Conservation (phyloP, 805 yeast species). For the Wickerhamomyces canadensis region DNA sequence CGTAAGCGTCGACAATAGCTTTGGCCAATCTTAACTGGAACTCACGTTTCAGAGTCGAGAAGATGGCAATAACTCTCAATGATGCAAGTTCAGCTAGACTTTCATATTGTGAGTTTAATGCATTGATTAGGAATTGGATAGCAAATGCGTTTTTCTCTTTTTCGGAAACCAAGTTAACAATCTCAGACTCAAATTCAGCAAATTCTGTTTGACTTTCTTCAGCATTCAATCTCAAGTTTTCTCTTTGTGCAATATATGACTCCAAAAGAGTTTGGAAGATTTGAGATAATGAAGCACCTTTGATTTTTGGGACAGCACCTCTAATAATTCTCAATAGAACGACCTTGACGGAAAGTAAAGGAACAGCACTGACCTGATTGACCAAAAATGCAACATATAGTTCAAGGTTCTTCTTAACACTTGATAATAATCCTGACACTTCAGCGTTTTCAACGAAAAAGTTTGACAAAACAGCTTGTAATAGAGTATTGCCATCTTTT, state of each 20-base stretch:
- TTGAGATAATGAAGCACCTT: slow-evolving; percentile 41
- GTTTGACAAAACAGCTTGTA: slow-evolving; percentile 37
- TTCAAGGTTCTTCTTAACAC: slow-evolving; percentile 51
- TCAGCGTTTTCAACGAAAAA: slow-evolving; percentile 46
- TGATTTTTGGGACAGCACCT: slow-evolving; percentile 28
- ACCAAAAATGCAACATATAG: slow-evolving; percentile 59
- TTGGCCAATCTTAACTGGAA: slow-evolving; percentile 52
- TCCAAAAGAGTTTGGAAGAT: slow-evolving; percentile 41
- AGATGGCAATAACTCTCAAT: slow-evolving; percentile 47
- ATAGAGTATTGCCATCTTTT: slow-evolving; percentile 50
- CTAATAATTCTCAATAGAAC: slow-evolving; percentile 42
- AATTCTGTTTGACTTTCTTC: slow-evolving; percentile 44
- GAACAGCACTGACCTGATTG: slow-evolving; percentile 53
- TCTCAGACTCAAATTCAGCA: slow-evolving; percentile 46
- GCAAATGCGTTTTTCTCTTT: slow-evolving; percentile 55
- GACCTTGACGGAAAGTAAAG: slow-evolving; percentile 52
- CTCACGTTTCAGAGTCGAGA: slow-evolving; percentile 51
- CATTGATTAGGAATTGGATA: slow-evolving; percentile 52
- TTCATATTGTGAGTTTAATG: slow-evolving; percentile 41
- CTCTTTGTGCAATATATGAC: slow-evolving; percentile 42
- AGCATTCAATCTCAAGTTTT: slow-evolving; percentile 38
- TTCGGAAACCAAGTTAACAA: slow-evolving; percentile 55
- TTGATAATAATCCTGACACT: slow-evolving; percentile 33
- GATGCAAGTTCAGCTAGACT: slow-evolving; percentile 44
- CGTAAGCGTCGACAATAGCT: slow-evolving; percentile 52